phyloP scores from a whole-genome alignment of 306 rosid species.

The Quercus alba region DNA sequence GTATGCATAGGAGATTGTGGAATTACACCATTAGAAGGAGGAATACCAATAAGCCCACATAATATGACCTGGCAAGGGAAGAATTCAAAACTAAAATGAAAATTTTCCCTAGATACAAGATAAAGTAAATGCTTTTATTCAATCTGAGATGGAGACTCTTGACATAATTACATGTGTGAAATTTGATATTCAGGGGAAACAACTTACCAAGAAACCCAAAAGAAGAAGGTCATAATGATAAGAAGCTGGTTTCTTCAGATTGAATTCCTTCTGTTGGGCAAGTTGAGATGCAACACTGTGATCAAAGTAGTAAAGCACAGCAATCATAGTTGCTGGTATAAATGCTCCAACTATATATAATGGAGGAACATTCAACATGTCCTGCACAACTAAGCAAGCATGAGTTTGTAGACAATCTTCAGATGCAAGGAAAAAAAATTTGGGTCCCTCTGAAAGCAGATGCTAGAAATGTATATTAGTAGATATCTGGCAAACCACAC shows the following conservation, averaged over 20 bases:
- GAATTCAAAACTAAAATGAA: conserved; percentile 8
- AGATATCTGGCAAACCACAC: conserved; percentile 30
- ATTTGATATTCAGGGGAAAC: conserved; percentile 6
- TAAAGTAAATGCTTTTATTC: neutral
- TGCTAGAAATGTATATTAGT: neutral
- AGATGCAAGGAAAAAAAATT: conserved; percentile 7
- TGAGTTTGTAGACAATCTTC: conserved; percentile 27
- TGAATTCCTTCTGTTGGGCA: conserved; percentile 92
- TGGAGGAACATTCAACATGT: conserved; percentile 82
- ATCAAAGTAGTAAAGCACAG: conserved; percentile 94
- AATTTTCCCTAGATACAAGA: conserved; percentile 10
- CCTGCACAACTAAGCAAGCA: conserved; percentile 51
- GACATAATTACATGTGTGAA: neutral
- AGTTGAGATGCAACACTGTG: conserved; percentile 98
- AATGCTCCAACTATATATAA: conserved; percentile 88
- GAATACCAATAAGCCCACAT: conserved; percentile 92
- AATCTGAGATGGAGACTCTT: neutral
- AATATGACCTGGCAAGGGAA: conserved; percentile 59
- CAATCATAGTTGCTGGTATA: conserved; percentile 96
- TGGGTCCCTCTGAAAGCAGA: neutral
- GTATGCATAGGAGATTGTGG: conserved; percentile 99
- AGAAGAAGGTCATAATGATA: conserved; percentile 94
- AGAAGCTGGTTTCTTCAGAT: conserved; percentile 88
- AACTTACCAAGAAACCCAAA: conserved; percentile 74
- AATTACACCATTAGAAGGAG: conserved; percentile 94